Conservation (phyloP, 345 rosid species). For the Syzygium jambos region DNA sequence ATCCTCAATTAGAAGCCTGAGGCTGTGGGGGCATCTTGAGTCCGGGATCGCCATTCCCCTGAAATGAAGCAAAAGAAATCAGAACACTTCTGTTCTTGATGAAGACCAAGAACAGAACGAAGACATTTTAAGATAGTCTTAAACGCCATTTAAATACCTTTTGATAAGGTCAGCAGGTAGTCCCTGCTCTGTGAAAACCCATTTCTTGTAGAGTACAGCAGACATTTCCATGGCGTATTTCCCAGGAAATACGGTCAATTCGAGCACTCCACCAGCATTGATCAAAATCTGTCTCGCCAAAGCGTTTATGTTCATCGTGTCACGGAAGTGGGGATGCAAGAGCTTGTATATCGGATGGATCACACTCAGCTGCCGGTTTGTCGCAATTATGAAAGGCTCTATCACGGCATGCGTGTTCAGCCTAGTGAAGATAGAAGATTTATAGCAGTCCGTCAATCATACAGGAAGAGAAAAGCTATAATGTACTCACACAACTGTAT, state of each 20-base stretch:
- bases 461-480: not conserved
- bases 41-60: conserved; percentile 78
- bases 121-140: not conserved
- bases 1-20: conserved; percentile 74
- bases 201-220: conserved; percentile 48
- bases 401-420: conserved; percentile 78
- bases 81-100: not conserved
- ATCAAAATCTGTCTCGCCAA: conserved; percentile 76
- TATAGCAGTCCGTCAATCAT: not conserved
- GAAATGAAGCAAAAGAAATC: not conserved
- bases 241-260: conserved; percentile 68
- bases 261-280: conserved; percentile 71
- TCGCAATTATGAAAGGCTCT: conserved; percentile 81
- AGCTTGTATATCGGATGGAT: conserved; percentile 86
- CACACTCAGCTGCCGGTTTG: conserved; percentile 73
- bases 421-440: conserved; percentile 26
- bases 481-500: not conserved
- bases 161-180: conserved; percentile 74
- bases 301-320: conserved; percentile 90
- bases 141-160: conserved; percentile 25
- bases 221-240: conserved; percentile 82
- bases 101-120: not conserved
- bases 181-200: conserved; percentile 78
- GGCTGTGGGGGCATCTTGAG: conserved; percentile 33
- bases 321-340: conserved; percentile 83